These are phyloP conservation scores for Meyerozyma carpophila DNA, from an alignment of 1,139 yeast species.

Conservation along the genomic window DNA sequence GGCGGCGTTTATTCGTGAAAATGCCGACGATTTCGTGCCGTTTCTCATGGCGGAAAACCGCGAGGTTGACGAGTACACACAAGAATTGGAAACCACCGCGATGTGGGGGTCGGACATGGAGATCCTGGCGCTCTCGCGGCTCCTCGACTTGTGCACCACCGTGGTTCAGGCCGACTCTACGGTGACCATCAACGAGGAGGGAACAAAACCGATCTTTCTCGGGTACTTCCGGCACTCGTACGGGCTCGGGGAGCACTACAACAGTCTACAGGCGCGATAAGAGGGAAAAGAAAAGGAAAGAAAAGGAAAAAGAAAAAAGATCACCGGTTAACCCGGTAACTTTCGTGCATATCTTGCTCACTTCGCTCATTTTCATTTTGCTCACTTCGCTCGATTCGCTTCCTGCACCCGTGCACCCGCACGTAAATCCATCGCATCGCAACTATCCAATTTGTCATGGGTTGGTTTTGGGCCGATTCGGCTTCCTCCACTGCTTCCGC, in stretches of 20 bases:
- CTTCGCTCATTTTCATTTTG: background rate
- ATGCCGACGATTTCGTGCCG: constrained; percentile 73
- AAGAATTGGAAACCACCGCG: constrained; percentile 64
- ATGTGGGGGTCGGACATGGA: constrained; percentile 98
- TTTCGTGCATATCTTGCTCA: background rate
- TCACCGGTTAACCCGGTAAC: background rate
- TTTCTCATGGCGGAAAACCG: constrained; percentile 73
- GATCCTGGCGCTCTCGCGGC: constrained; percentile 69
- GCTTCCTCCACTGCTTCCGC: constrained; percentile 5
- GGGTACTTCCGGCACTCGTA: constrained; percentile 83
- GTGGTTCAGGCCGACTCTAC: constrained; percentile 74
- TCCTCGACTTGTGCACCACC: constrained; percentile 65
- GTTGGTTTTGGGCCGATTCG: constrained; percentile 75
- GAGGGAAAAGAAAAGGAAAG: too few relatives aligned
- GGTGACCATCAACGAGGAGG: constrained; percentile 51
- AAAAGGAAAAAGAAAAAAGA: too few relatives aligned
- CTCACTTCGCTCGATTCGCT: background rate
- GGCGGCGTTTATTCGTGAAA: constrained; percentile 55
- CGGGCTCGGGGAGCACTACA: constrained; percentile 94
- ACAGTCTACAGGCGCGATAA: constrained; percentile 43
- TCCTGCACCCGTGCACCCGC: background rate
- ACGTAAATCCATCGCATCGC: background rate
- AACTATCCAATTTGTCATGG: constrained; percentile 41
- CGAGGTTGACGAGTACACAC: constrained; percentile 66
- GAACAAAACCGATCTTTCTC: constrained; percentile 46